These are phyloP conservation scores for Monilinia fructigena DNA, from an alignment of 2,329 filamentous ascomycete species.

Conservation along the genomic window DNA sequence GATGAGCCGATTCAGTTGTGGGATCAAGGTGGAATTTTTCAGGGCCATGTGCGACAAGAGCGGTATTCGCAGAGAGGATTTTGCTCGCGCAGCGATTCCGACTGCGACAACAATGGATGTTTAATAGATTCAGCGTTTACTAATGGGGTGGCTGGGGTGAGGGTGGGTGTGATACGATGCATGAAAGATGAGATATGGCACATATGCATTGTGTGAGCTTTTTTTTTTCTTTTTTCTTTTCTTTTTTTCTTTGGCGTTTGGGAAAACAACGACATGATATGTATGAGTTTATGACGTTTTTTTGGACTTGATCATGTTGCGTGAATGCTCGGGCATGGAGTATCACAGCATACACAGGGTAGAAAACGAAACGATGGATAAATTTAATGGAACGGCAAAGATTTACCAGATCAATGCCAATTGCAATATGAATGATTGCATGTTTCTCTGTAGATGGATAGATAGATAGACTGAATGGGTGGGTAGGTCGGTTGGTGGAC, in stretches of 20 bases:
- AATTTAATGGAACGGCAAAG: not conserved
- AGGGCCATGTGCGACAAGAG: conserved; percentile 64
- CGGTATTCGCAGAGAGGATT: conserved; percentile 45
- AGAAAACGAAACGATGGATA: not conserved
- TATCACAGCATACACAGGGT: not conserved
- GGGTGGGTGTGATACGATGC: not conserved
- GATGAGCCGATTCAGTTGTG: conserved; percentile 74
- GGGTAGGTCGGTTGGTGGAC: no score
- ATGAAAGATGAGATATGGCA: conserved; percentile 1
- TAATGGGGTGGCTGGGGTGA: not conserved
- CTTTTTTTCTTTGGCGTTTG: not conserved
- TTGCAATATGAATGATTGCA: no score
- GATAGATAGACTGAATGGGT: no score
- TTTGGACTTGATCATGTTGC: not conserved
- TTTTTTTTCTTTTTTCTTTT: not conserved
- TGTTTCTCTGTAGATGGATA: no score
- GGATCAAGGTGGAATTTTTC: conserved; percentile 73
- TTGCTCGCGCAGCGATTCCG: conserved; percentile 23
- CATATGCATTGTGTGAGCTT: not conserved
- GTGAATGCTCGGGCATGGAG: not conserved
- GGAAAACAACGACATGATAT: not conserved
- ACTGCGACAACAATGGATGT: not conserved
- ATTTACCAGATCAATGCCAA: no score
- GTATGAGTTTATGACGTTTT: not conserved
- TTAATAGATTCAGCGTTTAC: not conserved